Evolutionary conservation across 75 land plant species (phyloP).

Genomic region (Pinus albicaulis): DNA sequence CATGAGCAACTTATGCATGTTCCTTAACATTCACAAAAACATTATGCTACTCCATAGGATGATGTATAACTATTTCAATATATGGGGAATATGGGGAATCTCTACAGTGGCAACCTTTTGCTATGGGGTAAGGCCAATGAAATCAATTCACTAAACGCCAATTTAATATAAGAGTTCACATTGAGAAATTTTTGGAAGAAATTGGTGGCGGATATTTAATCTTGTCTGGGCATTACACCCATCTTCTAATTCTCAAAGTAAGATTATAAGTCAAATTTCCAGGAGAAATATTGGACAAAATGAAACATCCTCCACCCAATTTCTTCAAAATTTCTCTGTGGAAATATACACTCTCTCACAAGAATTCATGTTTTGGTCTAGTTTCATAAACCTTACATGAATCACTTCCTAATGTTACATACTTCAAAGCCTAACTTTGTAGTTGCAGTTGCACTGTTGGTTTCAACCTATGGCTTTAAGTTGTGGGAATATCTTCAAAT

Average conservation of each 20-base stretch:
- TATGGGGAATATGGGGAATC: constrained; percentile 23
- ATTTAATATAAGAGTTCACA: background rate
- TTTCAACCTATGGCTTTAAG: constrained; percentile 11
- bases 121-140: constrained; percentile 21
- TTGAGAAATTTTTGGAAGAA: too few relatives aligned
- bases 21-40: background rate
- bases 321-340: too few relatives aligned
- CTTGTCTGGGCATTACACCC: too few relatives aligned
- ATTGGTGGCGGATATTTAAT: too few relatives aligned
- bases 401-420: constrained; percentile 1
- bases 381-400: background rate
- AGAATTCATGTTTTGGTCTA: too few relatives aligned
- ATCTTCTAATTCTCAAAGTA: too few relatives aligned
- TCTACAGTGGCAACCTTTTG: constrained; percentile 20
- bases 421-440: constrained; percentile 9
- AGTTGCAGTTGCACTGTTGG: constrained; percentile 10
- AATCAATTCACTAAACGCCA: background rate
- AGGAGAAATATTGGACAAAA: too few relatives aligned
- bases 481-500: constrained; percentile 13
- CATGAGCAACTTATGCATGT: constrained; percentile 11
- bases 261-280: too few relatives aligned
- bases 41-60: constrained; percentile 15
- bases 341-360: too few relatives aligned
- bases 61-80: constrained; percentile 7
- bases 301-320: too few relatives aligned